Base-by-base conservation (phyloP, 2,329 filamentous ascomycete species). In the Pseudonectria foliicola region DNA sequence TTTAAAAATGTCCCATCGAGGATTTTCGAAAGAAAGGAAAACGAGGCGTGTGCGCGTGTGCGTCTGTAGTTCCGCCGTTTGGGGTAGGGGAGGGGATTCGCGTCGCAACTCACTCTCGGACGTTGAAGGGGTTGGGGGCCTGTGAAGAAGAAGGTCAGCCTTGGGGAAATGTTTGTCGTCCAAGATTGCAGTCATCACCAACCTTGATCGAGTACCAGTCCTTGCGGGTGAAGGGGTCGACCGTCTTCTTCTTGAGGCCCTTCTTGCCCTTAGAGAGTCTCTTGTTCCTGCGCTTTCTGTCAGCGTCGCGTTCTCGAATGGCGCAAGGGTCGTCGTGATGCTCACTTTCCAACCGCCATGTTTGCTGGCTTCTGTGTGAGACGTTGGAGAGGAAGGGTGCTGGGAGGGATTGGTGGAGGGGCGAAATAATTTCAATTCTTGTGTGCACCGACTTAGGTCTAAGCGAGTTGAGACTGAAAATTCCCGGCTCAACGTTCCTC, bases 181-280 rank as follows among this genome's bases (percentile, higher is more conserved):
- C 18, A 30, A 35, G 15, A 10, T 33, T 13, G 29, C 10, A 7
- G 29, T 35, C 24, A 35, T 28, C 30, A 52, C 57, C 40, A 48
- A 86, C 83, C 82, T 96, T 96, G 72, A 98, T 82, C 62, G 83
- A 85, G 76, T 89, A 98, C 86, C 93, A 96, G 70, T 96, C 92
- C 80, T 98, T 98, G 67, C 90, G 85, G 62, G 89, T 80, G 78
- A 96, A 96, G 62, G 92, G 90, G 71, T 98, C 92, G 59, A 83
- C 75, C 62, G 89, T 90, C 76, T 90, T 90, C 90, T 98, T 96
- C 87, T 96, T 96, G 68, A 96, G 79, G 71, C 92, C 90, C 82
- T 98, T 98, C 87, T 96, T 98, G 76, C 92, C 92, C 82, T 98
- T 98, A 55, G 92, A 96, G 77, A 98, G 82, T 80, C 92, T 88